These are phyloP conservation scores for Cyclotella atomus DNA, from an alignment of 108 stramenopile species.

Conservation along the genomic window DNA sequence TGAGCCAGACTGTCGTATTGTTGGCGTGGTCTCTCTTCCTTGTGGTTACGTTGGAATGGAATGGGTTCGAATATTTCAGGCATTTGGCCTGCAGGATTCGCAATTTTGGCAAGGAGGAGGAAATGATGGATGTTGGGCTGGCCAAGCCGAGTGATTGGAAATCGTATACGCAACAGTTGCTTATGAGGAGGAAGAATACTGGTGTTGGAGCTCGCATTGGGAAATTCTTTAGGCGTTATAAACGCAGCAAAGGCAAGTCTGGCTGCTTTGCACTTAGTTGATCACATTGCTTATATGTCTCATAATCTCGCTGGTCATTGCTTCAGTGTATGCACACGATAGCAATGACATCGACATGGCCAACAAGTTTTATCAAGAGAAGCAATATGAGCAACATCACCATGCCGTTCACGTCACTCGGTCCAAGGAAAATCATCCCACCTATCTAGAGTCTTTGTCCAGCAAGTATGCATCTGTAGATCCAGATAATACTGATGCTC, in stretches of 20 bases:
- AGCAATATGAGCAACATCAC: slow-evolving; percentile 37
- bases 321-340: background rate
- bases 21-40: background rate
- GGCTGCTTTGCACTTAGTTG: background rate
- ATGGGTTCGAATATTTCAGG: slow-evolving; percentile 10
- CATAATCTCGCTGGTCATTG: too few species aligned
- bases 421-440: background rate
- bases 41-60: slow-evolving; percentile 2
- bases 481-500: slow-evolving; percentile 11
- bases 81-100: slow-evolving; percentile 5
- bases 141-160: background rate
- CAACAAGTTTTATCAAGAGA: slow-evolving; percentile 23
- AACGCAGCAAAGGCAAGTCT: background rate
- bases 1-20: background rate
- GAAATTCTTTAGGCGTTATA: slow-evolving; percentile 2
- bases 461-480: slow-evolving; percentile 6
- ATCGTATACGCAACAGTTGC: background rate
- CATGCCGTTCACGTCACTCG: slow-evolving; percentile 29
- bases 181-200: background rate
- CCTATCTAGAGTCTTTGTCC: slow-evolving; percentile 23
- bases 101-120: slow-evolving; percentile 1
- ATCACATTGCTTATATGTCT: background rate
- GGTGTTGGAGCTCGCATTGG: background rate
- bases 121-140: background rate
- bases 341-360: slow-evolving; percentile 14